Percentiles rank a stretch among this genome's conserved stretches.
Conservation (phyloP, 257 asterid genomes). For the Misopates orontium region DNA sequence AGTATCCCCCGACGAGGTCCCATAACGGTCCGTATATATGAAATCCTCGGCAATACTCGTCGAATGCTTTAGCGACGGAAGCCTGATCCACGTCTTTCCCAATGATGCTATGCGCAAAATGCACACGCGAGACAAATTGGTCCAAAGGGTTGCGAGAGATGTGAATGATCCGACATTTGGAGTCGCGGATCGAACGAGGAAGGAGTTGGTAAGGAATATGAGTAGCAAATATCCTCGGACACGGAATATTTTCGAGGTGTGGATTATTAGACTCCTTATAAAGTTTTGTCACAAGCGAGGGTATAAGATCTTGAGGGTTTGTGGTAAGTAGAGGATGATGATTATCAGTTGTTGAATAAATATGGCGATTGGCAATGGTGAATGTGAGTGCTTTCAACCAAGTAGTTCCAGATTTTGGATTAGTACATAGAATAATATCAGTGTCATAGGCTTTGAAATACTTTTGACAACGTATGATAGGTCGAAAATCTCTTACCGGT, state of each 20-base stretch:
- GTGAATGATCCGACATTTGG: conserved; percentile 4
- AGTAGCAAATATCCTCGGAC: conserved; percentile 19
- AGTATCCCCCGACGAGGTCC: conserved; percentile 23
- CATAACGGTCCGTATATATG: conserved; percentile 17
- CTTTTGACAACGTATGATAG: background rate
- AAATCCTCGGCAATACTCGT: conserved; percentile 13
- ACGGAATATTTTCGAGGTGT: background rate
- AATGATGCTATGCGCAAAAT: background rate
- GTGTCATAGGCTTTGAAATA: background rate
- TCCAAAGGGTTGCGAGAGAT: conserved; percentile 25
- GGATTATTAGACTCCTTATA: background rate
- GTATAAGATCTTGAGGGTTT: conserved; percentile 18
- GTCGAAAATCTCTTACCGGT: background rate
- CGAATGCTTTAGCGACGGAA: conserved; percentile 8
- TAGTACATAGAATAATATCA: background rate
- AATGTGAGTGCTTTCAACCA: conserved; percentile 31
- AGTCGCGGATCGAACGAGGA: background rate
- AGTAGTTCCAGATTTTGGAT: conserved; percentile 31
- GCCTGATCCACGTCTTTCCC: background rate
- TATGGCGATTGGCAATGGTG: conserved; percentile 20
- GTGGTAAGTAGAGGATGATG: conserved; percentile 21
- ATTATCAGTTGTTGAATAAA: conserved; percentile 6
- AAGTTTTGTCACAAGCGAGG: background rate
- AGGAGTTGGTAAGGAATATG: conserved; percentile 13
- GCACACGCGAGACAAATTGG: conserved; percentile 11